A percentile compares a stretch with the other conserved stretches of the same genome.
Conservation (phyloP, 345 rosid genomes). For the Rhodamnia rubescens region DNA sequence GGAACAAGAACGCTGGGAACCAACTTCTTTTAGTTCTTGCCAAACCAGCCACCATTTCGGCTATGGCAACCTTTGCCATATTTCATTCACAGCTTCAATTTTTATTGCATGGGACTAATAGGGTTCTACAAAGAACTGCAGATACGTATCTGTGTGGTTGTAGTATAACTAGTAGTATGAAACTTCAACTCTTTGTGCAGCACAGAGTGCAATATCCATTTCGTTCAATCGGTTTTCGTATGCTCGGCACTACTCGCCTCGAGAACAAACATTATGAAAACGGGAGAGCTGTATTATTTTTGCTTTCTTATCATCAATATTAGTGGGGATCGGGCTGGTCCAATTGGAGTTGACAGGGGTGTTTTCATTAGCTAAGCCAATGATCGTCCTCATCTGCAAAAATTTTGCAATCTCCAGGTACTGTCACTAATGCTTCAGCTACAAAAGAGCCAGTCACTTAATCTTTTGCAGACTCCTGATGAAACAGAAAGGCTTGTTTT, state of each 20-base stretch:
- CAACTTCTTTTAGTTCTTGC: background rate
- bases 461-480: background rate
- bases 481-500: background rate
- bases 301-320: background rate
- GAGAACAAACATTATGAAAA: background rate
- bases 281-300: background rate
- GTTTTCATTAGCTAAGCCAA: constrained; percentile 2
- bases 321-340: constrained; percentile 12
- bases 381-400: background rate
- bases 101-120: background rate
- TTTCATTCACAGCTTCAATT: background rate
- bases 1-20: background rate
- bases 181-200: background rate
- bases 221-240: background rate
- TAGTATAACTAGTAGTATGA: background rate
- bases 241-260: background rate
- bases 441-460: background rate
- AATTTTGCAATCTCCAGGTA: background rate
- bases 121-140: background rate
- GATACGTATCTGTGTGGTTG: background rate
- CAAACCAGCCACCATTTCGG: background rate
- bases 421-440: background rate
- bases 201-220: background rate
- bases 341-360: constrained; percentile 4
- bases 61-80: background rate